Evolutionary conservation across 768 basidiomycete genomes (phyloP), one percentile per base, ranked within the genome.

Genomic region (Suillus cothurnatus): DNA sequence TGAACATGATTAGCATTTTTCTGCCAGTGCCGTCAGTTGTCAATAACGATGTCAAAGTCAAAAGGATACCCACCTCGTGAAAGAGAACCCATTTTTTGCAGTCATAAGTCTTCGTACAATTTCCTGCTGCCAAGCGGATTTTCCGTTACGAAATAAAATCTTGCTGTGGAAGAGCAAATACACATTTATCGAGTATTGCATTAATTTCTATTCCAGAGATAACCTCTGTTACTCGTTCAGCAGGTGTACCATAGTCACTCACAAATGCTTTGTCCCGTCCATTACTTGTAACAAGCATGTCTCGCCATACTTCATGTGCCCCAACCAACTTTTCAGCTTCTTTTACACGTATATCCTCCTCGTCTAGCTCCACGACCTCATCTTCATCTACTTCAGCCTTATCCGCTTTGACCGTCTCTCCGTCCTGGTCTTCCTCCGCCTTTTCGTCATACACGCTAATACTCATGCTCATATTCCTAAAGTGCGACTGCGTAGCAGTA

Each of bases 261-360:
- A 94, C 93, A 73, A 95, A 89, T 34, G 88, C 86, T 79, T 95
- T 95, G 77, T 95, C 93, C 70, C 93, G 83, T 60, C 93, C 93
- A 68, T 86, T 83, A 69, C 90, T 91, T 34, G 91, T 89, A 71
- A 87, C 82, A 61, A 94, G 79, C 74, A 94, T 86, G 64, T 94
- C 93, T 67, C 88, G 82, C 91, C 90, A 93, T 8, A 95, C 84
- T 38, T 93, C 92, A 72, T 89, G 89, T 50, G 75, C 76, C 36
- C 80, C 77, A 31, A 93, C 81, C 62, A 77, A 83, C 70, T 74
- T 75, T 70, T 83, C 82, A 14, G 81, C 81, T 39, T 72, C 75
- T 72, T 80, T 77, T 14, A 80, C 80, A 5, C 68, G 77, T 56
- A 81, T 85, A 62, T 83, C 79, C 67, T 84, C 83, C 41, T 82